These are phyloP conservation scores for Lodderomyces oxycetoniae DNA, from an alignment of 1,139 yeast genomes.

Conservation along the genomic window DNA sequence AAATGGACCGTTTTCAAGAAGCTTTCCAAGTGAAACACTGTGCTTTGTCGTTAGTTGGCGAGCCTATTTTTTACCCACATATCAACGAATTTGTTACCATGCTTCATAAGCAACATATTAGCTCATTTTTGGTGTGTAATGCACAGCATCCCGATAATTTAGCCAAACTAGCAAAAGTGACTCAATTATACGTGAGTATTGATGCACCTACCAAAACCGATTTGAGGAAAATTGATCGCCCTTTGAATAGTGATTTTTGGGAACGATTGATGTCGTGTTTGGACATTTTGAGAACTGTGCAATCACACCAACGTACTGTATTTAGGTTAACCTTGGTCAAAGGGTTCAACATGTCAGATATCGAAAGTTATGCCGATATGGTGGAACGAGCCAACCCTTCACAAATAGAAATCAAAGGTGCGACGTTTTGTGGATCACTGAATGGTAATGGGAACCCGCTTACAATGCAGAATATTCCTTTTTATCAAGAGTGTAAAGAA, in stretches of 20 bases:
- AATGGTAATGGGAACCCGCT: conserved; percentile 78
- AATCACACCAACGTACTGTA: conserved; percentile 82
- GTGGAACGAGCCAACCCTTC: conserved; percentile 80
- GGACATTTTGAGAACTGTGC: conserved; percentile 68
- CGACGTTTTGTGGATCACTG: conserved; percentile 87
- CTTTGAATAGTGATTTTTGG: conserved; percentile 89
- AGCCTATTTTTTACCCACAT: conserved; percentile 89
- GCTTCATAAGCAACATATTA: conserved; percentile 73
- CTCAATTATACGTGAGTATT: conserved; percentile 87
- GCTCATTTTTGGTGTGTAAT: conserved; percentile 87
- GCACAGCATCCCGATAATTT: conserved; percentile 93
- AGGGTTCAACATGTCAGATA: conserved; percentile 84
- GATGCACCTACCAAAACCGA: conserved; percentile 86
- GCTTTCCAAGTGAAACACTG: conserved; percentile 88
- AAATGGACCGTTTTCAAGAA: conserved; percentile 82
- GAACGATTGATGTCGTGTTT: conserved; percentile 78
- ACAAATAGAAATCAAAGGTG: conserved; percentile 89
- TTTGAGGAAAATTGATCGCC: conserved; percentile 80
- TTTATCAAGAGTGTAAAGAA: conserved; percentile 79
- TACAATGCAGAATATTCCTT: conserved; percentile 94
- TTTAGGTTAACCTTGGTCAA: conserved; percentile 87
- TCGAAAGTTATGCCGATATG: conserved; percentile 83
- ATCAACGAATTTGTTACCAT: conserved; percentile 78
- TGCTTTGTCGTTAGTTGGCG: conserved; percentile 89
- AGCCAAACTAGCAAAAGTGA: conserved; percentile 64